Conservation (phyloP, 2,329 filamentous ascomycete species). For the Cladobotryum protrusum region DNA sequence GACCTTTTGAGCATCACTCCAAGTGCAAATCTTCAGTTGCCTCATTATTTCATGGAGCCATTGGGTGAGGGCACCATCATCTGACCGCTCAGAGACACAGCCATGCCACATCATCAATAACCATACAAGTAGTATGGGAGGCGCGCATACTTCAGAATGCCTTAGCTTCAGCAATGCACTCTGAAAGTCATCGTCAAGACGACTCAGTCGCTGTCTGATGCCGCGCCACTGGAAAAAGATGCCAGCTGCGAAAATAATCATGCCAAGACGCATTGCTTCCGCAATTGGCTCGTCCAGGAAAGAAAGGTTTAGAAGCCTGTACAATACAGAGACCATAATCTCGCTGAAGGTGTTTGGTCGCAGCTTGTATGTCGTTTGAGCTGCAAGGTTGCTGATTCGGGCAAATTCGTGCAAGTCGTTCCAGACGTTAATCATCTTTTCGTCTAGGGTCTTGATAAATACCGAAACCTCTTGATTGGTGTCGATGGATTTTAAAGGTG, state of each 20-base stretch:
- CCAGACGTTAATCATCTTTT: constrained; percentile 13
- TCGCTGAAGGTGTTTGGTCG: constrained; percentile 16
- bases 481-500: too few relatives aligned
- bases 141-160: too few relatives aligned
- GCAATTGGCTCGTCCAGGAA: background rate
- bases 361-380: constrained; percentile 14
- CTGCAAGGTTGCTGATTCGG: constrained; percentile 15
- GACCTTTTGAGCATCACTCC: constrained; percentile 3
- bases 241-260: constrained; percentile 10
- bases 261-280: constrained; percentile 12
- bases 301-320: too few relatives aligned
- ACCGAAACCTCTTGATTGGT: too few relatives aligned
- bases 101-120: too few relatives aligned
- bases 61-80: too few relatives aligned
- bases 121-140: too few relatives aligned
- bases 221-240: constrained; percentile 17
- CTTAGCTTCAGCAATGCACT: too few relatives aligned
- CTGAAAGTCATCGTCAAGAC: too few relatives aligned
- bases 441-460: too few relatives aligned
- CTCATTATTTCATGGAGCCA: too few relatives aligned
- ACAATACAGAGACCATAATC: constrained; percentile 12
- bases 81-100: too few relatives aligned
- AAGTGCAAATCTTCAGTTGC: background rate
- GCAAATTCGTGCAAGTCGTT: constrained; percentile 14
- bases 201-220: constrained; percentile 13